These are phyloP conservation scores for Ormosia emarginata DNA, from an alignment of 306 rosid genomes.

Conservation along the genomic window DNA sequence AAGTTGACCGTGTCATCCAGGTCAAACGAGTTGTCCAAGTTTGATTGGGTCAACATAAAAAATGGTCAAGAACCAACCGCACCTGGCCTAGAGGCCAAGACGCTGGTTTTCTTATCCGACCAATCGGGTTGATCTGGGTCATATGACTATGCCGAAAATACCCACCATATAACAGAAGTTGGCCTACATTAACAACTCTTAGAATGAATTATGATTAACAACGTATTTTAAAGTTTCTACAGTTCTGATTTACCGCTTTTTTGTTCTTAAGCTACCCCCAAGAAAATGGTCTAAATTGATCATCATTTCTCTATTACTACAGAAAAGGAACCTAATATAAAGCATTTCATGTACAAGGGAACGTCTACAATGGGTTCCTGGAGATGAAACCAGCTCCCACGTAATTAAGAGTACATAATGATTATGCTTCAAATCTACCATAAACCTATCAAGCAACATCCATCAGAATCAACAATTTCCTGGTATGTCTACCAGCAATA, in stretches of 20 bases:
- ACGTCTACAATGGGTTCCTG: not conserved
- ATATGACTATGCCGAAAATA: too few relatives aligned
- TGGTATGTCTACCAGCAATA: not conserved
- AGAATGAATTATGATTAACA: too few relatives aligned
- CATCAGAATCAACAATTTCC: not conserved
- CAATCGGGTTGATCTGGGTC: too few relatives aligned
- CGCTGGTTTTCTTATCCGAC: too few relatives aligned
- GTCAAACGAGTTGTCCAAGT: too few relatives aligned
- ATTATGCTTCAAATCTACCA: constrained; percentile 5
- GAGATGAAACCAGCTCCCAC: constrained; percentile 3
- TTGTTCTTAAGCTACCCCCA: not conserved
- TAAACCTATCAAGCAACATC: not conserved
- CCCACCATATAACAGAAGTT: too few relatives aligned
- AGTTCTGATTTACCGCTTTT: not conserved
- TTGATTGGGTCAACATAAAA: too few relatives aligned
- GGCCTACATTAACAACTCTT: too few relatives aligned
- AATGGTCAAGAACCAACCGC: too few relatives aligned
- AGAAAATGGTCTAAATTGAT: not conserved
- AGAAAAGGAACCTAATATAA: not conserved
- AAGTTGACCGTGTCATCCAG: too few relatives aligned
- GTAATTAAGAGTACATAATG: not conserved
- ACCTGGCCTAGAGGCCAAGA: too few relatives aligned
- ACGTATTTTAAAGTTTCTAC: too few relatives aligned
- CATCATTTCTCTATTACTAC: not conserved
- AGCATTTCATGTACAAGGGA: constrained; percentile 10